Conservation (phyloP, 2,329 filamentous ascomycete species). For the Exserohilum rostratum region DNA sequence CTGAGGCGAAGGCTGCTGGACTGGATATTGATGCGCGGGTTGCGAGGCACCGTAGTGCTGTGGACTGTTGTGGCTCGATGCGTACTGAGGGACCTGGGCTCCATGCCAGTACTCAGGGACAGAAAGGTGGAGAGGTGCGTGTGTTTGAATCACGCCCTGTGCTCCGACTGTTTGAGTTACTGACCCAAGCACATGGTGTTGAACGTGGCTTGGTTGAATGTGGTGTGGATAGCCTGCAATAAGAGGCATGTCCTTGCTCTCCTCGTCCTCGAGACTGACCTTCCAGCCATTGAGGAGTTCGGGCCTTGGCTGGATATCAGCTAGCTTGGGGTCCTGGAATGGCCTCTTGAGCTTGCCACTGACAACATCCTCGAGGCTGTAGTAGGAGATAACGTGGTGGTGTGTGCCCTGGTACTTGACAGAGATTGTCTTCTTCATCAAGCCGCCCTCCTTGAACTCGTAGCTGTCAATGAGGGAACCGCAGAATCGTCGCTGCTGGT, state of each 20-base stretch:
- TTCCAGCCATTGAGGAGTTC: slow-evolving; percentile 47
- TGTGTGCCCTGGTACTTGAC: slow-evolving; percentile 74
- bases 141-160: slow-evolving; percentile 34
- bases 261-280: slow-evolving; percentile 47
- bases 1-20: slow-evolving; percentile 27
- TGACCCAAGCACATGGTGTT: slow-evolving; percentile 32
- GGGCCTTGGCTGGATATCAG: slow-evolving; percentile 40
- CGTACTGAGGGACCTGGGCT: slow-evolving; percentile 32
- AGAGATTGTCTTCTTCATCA: slow-evolving; percentile 93
- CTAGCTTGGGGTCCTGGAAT: slow-evolving; percentile 41
- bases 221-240: slow-evolving; percentile 38
- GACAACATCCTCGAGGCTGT: slow-evolving; percentile 78
- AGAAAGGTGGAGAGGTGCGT: slow-evolving; percentile 36
- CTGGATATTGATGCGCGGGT: slow-evolving; percentile 28
- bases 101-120: slow-evolving; percentile 43
- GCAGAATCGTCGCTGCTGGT: slow-evolving; percentile 67
- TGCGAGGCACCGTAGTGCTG: slow-evolving; percentile 36
- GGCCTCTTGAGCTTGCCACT: slow-evolving; percentile 45
- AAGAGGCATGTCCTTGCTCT: slow-evolving; percentile 43
- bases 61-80: slow-evolving; percentile 30
- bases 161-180: slow-evolving; percentile 29
- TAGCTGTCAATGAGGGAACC: slow-evolving; percentile 91
- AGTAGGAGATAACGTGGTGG: slow-evolving; percentile 90
- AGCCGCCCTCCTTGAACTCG: slow-evolving; percentile 78
- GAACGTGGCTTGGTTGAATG: slow-evolving; percentile 36